Conservation (phyloP, 208 protist genomes). For the Kentomonas sorsogonicus region DNA sequence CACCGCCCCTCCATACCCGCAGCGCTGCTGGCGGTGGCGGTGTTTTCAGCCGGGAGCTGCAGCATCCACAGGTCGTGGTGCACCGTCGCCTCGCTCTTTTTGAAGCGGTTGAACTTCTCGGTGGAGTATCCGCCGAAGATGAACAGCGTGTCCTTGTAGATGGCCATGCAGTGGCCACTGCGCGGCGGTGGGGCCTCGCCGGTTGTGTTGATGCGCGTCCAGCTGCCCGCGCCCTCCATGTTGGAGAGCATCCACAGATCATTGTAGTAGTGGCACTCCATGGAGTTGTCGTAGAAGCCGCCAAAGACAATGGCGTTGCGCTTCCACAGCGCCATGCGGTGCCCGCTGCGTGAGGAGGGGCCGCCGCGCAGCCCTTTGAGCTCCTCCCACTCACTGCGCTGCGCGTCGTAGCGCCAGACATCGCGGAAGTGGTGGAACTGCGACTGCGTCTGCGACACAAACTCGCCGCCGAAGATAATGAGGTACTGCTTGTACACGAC, state of each 20-base stretch:
- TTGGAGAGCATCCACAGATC: slow-evolving; percentile 81
- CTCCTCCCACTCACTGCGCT: slow-evolving; percentile 80
- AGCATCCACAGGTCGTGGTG: slow-evolving; percentile 89
- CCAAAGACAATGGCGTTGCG: slow-evolving; percentile 85
- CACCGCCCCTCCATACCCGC: slow-evolving; percentile 39
- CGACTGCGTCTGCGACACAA: slow-evolving; percentile 89
- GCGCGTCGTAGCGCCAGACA: slow-evolving; percentile 80
- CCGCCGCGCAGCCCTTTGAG: slow-evolving; percentile 69
- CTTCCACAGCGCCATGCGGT: slow-evolving; percentile 89
- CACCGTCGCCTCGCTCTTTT: slow-evolving; percentile 82
- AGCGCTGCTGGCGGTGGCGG: not conserved
- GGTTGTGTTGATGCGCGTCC: slow-evolving; percentile 43
- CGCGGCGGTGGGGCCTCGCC: slow-evolving; percentile 54
- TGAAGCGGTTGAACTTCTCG: slow-evolving; percentile 86
- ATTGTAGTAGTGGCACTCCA: slow-evolving; percentile 85
- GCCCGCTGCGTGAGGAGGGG: slow-evolving; percentile 85
- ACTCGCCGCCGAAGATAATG: slow-evolving; percentile 87
- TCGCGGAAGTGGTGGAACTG: slow-evolving; percentile 91
- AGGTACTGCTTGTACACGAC: slow-evolving; percentile 84
- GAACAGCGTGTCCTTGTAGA: slow-evolving; percentile 82
- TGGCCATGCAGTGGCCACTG: slow-evolving; percentile 77
- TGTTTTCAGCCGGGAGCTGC: slow-evolving; percentile 18
- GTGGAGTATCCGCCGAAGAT: slow-evolving; percentile 89
- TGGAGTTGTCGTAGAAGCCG: slow-evolving; percentile 90
- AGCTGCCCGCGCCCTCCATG: slow-evolving; percentile 72